phyloP scores from a whole-genome alignment of 2,329 filamentous ascomycete species.

The Acrocalymma vagum region DNA sequence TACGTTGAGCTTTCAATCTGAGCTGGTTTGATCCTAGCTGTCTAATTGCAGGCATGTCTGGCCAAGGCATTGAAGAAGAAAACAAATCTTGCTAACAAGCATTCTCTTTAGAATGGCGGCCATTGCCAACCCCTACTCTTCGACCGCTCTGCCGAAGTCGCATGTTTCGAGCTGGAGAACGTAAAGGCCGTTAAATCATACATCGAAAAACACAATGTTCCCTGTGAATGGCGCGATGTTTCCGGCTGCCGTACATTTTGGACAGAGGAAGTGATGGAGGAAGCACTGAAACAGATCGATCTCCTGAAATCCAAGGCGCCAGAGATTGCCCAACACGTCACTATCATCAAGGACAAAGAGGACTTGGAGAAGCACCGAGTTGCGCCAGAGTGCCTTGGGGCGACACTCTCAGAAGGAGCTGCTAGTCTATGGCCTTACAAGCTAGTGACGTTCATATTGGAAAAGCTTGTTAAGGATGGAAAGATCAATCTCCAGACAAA shows the following conservation, averaged over 20 bases:
- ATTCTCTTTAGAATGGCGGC: slow-evolving; percentile 55
- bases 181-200: slow-evolving; percentile 68
- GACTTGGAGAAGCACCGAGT: slow-evolving; percentile 62
- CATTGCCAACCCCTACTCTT: slow-evolving; percentile 81
- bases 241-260: slow-evolving; percentile 72
- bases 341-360: slow-evolving; percentile 49
- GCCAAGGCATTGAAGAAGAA: too few relatives aligned
- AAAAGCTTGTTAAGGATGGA: slow-evolving; percentile 60
- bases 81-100: slow-evolving; percentile 13
- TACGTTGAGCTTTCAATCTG: too few relatives aligned
- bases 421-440: slow-evolving; percentile 86
- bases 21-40: too few relatives aligned
- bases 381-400: slow-evolving; percentile 62
- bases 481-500: slow-evolving; percentile 78
- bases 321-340: slow-evolving; percentile 60
- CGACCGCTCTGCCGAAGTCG: slow-evolving; percentile 65
- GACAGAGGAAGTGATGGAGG: slow-evolving; percentile 62
- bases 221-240: slow-evolving; percentile 74
- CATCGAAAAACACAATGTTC: slow-evolving; percentile 64
- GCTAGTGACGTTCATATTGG: slow-evolving; percentile 76
- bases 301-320: slow-evolving; percentile 62
- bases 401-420: slow-evolving; percentile 70
- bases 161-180: slow-evolving; percentile 76
- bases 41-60: too few relatives aligned
- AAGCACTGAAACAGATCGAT: slow-evolving; percentile 61